These are phyloP conservation scores for Aquilaria sinensis DNA, from an alignment of 345 rosid species.

Conservation along the genomic window DNA sequence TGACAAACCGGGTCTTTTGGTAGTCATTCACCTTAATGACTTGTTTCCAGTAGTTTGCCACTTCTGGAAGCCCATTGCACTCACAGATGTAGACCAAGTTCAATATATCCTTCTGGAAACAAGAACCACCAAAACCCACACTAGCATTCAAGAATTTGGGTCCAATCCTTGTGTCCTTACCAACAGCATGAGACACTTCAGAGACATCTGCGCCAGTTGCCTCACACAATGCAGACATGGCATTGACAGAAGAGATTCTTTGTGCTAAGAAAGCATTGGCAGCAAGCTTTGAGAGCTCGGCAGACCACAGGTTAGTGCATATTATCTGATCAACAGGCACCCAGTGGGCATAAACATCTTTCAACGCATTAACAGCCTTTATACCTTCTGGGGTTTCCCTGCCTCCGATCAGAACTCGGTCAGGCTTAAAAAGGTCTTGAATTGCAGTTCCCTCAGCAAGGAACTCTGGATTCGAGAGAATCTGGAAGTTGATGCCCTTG, in stretches of 20 bases:
- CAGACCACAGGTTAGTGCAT: conserved; percentile 74
- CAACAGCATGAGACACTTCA: conserved; percentile 55
- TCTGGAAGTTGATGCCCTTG: conserved; percentile 65
- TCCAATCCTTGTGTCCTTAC: conserved; percentile 59
- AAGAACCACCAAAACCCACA: conserved; percentile 74
- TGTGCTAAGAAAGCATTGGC: conserved; percentile 75
- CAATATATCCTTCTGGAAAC: conserved; percentile 67
- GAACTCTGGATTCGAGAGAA: conserved; percentile 69
- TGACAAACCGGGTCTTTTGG: conserved; percentile 61
- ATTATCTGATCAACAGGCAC: conserved; percentile 53
- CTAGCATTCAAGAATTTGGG: conserved; percentile 69
- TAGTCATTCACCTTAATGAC: conserved; percentile 73
- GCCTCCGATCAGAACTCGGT: conserved; percentile 69
- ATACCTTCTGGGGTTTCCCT: conserved; percentile 57
- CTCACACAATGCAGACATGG: conserved; percentile 73
- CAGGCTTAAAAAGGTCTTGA: conserved; percentile 43
- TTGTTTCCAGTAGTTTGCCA: conserved; percentile 72
- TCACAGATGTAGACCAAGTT: conserved; percentile 67
- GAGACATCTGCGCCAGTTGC: conserved; percentile 67
- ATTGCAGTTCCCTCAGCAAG: conserved; percentile 79
- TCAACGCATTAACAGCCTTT: conserved; percentile 43
- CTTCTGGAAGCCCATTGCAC: conserved; percentile 65
- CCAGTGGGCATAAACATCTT: conserved; percentile 69
- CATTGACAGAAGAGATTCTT: conserved; percentile 69
- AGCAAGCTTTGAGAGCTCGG: conserved; percentile 73